phyloP scores from a whole-genome alignment of 768 basidiomycete genomes.

The Pleurotus sapidus region DNA sequence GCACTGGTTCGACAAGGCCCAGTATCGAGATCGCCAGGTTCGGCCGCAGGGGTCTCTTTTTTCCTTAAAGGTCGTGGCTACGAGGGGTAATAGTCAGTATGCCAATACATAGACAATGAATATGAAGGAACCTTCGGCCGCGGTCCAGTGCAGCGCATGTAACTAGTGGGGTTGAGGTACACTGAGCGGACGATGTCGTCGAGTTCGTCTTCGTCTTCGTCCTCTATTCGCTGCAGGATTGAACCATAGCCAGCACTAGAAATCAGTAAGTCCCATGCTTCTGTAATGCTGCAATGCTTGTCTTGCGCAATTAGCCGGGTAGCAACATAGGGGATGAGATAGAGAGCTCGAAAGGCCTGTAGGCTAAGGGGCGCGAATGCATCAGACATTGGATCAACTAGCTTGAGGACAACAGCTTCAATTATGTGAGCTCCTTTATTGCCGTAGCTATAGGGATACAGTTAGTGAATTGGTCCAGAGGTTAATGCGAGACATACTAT shows the following conservation, averaged over 20 bases:
- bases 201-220: slow-evolving; percentile 5
- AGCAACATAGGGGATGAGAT: slow-evolving; percentile 4
- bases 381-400: neutral
- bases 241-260: neutral
- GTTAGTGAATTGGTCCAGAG: neutral
- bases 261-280: slow-evolving; percentile 3
- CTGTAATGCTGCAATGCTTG: neutral
- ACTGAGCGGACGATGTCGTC: neutral
- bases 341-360: neutral
- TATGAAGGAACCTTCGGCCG: too few relatives aligned
- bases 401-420: neutral
- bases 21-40: too few relatives aligned
- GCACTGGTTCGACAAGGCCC: too few relatives aligned
- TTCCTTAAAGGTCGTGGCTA: too few relatives aligned
- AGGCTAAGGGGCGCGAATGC: neutral
- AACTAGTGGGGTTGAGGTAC: neutral
- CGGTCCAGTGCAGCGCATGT: too few relatives aligned
- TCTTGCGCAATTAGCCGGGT: slow-evolving; percentile 2
- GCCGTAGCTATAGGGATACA: slow-evolving; percentile 3
- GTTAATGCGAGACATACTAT: neutral
- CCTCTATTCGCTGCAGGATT: neutral
- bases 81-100: too few relatives aligned
- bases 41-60: too few relatives aligned
- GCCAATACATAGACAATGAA: too few relatives aligned
- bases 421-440: slow-evolving; percentile 1